Evolutionary conservation across 148 eudicot genomes (phyloP), one percentile per base, ranked within the genome.

Genomic region (Silene conica): DNA sequence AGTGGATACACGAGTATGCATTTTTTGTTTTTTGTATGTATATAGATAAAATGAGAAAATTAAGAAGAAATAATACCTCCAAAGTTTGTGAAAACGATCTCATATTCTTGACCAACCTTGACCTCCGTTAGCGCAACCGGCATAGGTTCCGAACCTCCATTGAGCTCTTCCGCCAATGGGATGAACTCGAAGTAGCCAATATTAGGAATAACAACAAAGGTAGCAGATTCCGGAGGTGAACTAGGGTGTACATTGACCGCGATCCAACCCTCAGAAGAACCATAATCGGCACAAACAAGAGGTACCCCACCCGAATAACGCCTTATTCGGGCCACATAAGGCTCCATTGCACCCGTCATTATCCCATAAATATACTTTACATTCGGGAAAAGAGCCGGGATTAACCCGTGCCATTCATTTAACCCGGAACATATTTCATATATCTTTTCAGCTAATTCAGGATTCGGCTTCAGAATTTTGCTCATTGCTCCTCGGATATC

Each of bases 291-390:
- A 75, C 96, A 89, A 1, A 90, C 73, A 70, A 92, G 75, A 10
- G 99, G 94, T n/a, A 96, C 20, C 43, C 79, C 77, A 20, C 94
- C 97, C 6, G 97, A 86, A 82, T 85, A 96, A 26, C 85, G 87
- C 84, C 96, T 90, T 72, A 96, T 57, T 59, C 86, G 92, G 31
- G 79, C 84, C 83, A 88, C 55, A 70, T 96, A 96, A 34, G 90
- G 99, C 81, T 92, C 94, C 99, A 96, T 96, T 1, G 99, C 86
- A 14, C 99, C 99, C 0, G 99, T 96, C 92, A 96, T 80, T 64
- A 96, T 90, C 80, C 94, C 94, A 59, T 87, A 89, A 0, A 92
- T 76, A 75, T 92, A 96, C 86, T 86, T 96, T 1, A 78, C 86
- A 83, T 96, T 96, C 0, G 99, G 99, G 68, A 89, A 96, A 20